Percentiles rank a stretch among this genome's conserved stretches.
These are phyloP conservation scores for Endothia cerciana DNA, from an alignment of 2,329 filamentous ascomycete species.

Conservation along the genomic window DNA sequence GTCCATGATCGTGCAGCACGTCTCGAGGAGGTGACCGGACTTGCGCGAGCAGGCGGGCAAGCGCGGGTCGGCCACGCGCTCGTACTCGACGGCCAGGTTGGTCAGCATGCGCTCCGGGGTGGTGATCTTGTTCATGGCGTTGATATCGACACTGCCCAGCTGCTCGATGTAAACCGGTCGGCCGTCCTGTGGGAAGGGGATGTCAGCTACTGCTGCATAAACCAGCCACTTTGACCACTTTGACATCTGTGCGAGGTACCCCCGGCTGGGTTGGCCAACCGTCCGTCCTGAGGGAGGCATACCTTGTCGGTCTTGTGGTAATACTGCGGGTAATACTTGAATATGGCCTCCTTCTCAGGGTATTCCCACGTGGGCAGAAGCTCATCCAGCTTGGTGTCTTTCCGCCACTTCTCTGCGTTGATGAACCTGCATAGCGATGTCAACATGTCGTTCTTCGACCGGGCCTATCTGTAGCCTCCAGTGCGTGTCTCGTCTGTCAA, in stretches of 20 bases:
- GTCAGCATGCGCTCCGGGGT: conserved; percentile 90
- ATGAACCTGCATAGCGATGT: conserved; percentile 69
- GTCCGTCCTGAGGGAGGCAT: conserved; percentile 27
- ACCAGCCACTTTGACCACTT: neutral
- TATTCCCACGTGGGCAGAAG: conserved; percentile 83
- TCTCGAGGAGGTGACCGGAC: conserved; percentile 86
- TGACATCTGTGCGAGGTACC: neutral
- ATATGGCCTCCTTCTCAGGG: conserved; percentile 79
- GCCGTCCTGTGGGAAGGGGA: conserved; percentile 68
- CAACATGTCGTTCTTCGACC: neutral
- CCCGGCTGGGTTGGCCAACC: neutral
- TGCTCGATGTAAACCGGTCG: conserved; percentile 97
- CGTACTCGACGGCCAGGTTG: conserved; percentile 97
- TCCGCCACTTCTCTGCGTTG: conserved; percentile 89
- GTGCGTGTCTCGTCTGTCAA: conserved; percentile 21
- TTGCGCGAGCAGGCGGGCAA: conserved; percentile 96
- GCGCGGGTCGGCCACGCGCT: conserved; percentile 90
- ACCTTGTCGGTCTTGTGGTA: conserved; percentile 97
- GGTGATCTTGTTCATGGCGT: conserved; percentile 90
- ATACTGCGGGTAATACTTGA: conserved; percentile 95
- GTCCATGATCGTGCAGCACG: conserved; percentile 98
- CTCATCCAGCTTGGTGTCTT: conserved; percentile 82
- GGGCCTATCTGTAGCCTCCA: neutral
- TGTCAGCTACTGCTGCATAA: conserved; percentile 1
- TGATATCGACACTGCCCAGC: conserved; percentile 89